Evolutionary conservation across 139 green algal species (phyloP).

Genomic region (Astrephomene gubernaculifera): DNA sequence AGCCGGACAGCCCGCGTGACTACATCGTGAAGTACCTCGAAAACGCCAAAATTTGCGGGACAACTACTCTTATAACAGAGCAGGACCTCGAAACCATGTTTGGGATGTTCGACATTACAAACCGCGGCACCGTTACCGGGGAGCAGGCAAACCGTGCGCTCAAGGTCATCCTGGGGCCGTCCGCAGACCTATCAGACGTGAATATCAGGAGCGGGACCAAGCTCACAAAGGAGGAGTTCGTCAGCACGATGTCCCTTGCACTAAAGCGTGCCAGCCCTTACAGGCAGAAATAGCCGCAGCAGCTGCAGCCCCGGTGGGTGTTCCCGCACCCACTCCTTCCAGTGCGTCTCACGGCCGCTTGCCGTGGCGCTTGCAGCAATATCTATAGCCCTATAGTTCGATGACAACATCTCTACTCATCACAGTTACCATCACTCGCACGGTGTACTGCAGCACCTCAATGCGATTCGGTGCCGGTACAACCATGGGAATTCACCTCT

Average conservation of each 20-base stretch:
- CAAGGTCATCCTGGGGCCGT: slow-evolving; percentile 39
- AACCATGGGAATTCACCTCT: too few relatives aligned
- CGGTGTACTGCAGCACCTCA: too few relatives aligned
- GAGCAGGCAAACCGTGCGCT: slow-evolving; percentile 39
- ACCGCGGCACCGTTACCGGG: slow-evolving; percentile 22
- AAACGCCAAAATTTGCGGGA: slow-evolving; percentile 15
- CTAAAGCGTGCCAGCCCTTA: slow-evolving; percentile 15
- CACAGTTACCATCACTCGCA: too few relatives aligned
- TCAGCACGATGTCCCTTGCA: slow-evolving; percentile 15
- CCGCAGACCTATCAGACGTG: slow-evolving; percentile 8
- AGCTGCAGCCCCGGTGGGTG: slow-evolving; percentile 1
- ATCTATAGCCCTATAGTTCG: too few relatives aligned
- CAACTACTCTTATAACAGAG: slow-evolving; percentile 21
- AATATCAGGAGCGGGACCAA: neutral
- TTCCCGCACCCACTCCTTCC: too few relatives aligned
- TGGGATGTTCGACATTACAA: slow-evolving; percentile 56
- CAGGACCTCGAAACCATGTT: slow-evolving; percentile 53
- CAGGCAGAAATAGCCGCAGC: slow-evolving; percentile 4
- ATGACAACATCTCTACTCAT: too few relatives aligned
- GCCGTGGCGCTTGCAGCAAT: too few relatives aligned
- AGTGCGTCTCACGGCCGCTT: too few relatives aligned
- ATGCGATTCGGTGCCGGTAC: too few relatives aligned
- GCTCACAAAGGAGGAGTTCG: slow-evolving; percentile 32
- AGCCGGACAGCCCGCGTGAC: slow-evolving; percentile 30
- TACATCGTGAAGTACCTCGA: slow-evolving; percentile 46